These are phyloP conservation scores for Lagenidium sp. DNA, from an alignment of 352 stramenopile species.

Conservation along the genomic window DNA sequence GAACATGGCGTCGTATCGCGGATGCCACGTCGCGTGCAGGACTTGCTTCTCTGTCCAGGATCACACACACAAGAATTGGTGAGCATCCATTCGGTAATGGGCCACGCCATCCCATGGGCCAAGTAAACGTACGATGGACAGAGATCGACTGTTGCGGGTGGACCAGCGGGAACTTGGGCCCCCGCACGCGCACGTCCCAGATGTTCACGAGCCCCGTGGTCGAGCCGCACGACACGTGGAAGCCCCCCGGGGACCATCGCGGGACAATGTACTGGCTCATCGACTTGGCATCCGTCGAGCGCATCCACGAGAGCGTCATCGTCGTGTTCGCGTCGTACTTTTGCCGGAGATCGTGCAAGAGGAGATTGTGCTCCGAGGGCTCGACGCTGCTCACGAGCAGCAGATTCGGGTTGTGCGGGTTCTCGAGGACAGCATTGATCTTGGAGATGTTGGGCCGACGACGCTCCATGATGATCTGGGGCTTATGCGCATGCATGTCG, in stretches of 20 bases:
- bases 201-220: conserved; percentile 30
- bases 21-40: conserved; percentile 80
- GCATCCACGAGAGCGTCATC: conserved; percentile 61
- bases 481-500: conserved; percentile 38
- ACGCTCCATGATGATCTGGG: conserved; percentile 47
- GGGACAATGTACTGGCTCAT: conserved; percentile 85
- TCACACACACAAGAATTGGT: conserved; percentile 1
- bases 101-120: not conserved
- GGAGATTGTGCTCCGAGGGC: conserved; percentile 45
- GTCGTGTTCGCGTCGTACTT: conserved; percentile 21
- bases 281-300: conserved; percentile 32
- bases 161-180: conserved; percentile 38
- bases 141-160: conserved; percentile 64
- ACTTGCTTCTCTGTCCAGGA: conserved; percentile 66
- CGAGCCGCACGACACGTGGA: conserved; percentile 35
- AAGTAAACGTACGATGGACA: conserved; percentile 57
- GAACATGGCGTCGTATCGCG: conserved; percentile 78
- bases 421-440: conserved; percentile 77
- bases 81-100: not conserved
- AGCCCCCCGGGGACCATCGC: conserved; percentile 51
- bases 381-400: conserved; percentile 71
- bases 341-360: conserved; percentile 69
- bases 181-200: conserved; percentile 70
- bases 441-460: conserved; percentile 73
- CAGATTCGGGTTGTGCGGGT: conserved; percentile 77